These are phyloP conservation scores for Alternaria sp. DNA, from an alignment of 2,329 filamentous ascomycete species.

Conservation along the genomic window DNA sequence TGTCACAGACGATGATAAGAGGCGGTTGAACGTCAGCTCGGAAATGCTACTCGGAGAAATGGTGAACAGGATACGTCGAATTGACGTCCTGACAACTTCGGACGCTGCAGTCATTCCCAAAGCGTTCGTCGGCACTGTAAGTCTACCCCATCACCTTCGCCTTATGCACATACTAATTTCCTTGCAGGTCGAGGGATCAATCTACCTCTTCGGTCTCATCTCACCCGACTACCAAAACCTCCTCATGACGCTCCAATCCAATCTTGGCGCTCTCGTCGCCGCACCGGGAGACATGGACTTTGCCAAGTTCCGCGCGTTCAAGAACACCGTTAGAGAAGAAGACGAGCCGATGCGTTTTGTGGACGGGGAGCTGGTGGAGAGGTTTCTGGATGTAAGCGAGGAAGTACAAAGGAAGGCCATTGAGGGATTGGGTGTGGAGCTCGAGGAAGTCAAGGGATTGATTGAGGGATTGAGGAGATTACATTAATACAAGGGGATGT, in stretches of 20 bases:
- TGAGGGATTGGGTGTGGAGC: conserved; percentile 60
- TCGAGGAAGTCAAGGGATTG: conserved; percentile 65
- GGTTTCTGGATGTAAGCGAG: conserved; percentile 76
- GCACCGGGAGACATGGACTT: conserved; percentile 79
- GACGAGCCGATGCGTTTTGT: conserved; percentile 86
- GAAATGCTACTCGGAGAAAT: conserved; percentile 90
- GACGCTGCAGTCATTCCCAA: conserved; percentile 75
- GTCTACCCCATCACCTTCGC: conserved; percentile 34
- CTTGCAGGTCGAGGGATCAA: conserved; percentile 79
- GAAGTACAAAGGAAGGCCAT: conserved; percentile 62
- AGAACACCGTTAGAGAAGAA: conserved; percentile 71
- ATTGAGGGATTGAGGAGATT: conserved; percentile 63
- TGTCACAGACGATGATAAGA: conserved; percentile 75
- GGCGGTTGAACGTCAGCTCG: conserved; percentile 73
- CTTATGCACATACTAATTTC: conserved; percentile 11
- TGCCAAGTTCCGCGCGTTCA: conserved; percentile 80
- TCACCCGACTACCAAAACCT: conserved; percentile 74
- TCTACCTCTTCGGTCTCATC: conserved; percentile 89
- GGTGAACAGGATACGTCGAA: conserved; percentile 83
- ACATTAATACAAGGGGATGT: conserved; percentile 24
- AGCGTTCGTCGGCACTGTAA: conserved; percentile 88
- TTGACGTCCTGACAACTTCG: conserved; percentile 69
- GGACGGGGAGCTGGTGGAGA: conserved; percentile 88
- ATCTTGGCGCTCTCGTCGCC: conserved; percentile 69
- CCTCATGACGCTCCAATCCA: conserved; percentile 79